phyloP scores from a whole-genome alignment of 257 asterid species.

The Primulina tabacum region DNA sequence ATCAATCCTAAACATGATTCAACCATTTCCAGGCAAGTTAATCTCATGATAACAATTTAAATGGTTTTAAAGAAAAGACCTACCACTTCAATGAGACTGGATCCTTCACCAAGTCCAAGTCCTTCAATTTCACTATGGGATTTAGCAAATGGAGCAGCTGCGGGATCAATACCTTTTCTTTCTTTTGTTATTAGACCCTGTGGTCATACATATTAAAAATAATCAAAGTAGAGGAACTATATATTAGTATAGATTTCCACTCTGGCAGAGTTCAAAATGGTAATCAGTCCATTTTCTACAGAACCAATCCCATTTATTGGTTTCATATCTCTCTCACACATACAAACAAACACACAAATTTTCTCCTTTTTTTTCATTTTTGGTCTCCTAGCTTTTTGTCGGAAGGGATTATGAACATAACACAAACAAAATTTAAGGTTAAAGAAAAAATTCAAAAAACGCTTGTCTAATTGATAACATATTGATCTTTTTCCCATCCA shows the following conservation, averaged over 20 bases:
- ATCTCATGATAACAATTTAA: not conserved
- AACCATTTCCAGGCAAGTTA: too few species aligned
- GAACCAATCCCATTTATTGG: too few species aligned
- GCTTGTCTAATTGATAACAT: not conserved
- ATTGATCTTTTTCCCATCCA: conserved; percentile 14
- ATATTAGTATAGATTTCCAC: conserved; percentile 7
- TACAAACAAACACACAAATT: too few species aligned
- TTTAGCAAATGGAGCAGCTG: conserved; percentile 93
- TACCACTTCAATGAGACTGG: conserved; percentile 84
- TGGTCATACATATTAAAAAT: conserved; percentile 14
- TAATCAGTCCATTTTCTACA: too few species aligned
- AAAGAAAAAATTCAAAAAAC: too few species aligned
- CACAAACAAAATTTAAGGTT: not conserved
- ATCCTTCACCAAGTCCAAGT: conserved; percentile 88
- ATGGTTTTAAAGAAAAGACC: conserved; percentile 26
- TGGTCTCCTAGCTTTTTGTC: not conserved
- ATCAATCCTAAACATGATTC: conserved; percentile 16
- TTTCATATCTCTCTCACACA: too few species aligned
- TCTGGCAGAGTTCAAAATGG: too few species aligned
- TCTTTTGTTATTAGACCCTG: conserved; percentile 95
- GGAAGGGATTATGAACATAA: not conserved
- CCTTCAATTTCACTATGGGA: conserved; percentile 51
- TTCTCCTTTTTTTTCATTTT: too few species aligned
- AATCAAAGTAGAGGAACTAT: conserved; percentile 2
- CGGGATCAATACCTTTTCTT: conserved; percentile 82